phyloP scores from a whole-genome alignment of 116 monocot genomes.

The Iris pallida region DNA sequence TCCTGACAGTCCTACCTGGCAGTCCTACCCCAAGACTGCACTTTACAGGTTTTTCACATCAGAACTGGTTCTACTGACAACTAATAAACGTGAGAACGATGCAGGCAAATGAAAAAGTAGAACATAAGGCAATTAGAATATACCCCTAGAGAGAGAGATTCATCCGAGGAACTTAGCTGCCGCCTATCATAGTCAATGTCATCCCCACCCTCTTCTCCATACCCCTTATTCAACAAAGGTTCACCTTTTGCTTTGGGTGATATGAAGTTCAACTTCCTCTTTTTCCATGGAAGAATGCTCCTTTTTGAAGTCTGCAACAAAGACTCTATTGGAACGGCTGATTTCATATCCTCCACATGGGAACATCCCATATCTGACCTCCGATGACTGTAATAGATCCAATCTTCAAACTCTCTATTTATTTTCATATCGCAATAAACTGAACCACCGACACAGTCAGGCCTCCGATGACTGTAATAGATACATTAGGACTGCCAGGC shows the following conservation, averaged over 20 bases:
- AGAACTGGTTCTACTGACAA: no score
- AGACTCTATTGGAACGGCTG: constrained; percentile 22
- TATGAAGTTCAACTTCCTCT: constrained; percentile 20
- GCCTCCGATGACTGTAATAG: no score
- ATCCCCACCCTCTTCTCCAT: constrained; percentile 94
- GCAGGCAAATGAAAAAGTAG: no score
- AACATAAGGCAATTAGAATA: constrained; percentile 4
- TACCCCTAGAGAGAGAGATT: constrained; percentile 55
- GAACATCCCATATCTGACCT: constrained; percentile 55
- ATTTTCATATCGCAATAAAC: constrained; percentile 31
- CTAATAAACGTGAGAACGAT: no score
- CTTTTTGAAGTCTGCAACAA: constrained; percentile 19
- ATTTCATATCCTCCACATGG: constrained; percentile 16
- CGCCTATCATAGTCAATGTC: constrained; percentile 93
- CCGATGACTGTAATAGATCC: constrained; percentile 62
- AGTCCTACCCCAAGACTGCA: no score
- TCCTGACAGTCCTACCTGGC: no score
- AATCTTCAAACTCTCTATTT: constrained; percentile 57
- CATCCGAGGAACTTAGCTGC: constrained; percentile 78
- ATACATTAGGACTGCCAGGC: no score
- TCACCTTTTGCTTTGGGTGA: constrained; percentile 21
- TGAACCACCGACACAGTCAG: constrained; percentile 41
- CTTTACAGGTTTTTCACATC: no score
- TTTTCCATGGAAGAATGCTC: constrained; percentile 52
- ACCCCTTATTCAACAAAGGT: constrained; percentile 34